Evolutionary conservation across 139 green algal genomes (phyloP).

Genomic region (Tetratostichococcus sp.): DNA sequence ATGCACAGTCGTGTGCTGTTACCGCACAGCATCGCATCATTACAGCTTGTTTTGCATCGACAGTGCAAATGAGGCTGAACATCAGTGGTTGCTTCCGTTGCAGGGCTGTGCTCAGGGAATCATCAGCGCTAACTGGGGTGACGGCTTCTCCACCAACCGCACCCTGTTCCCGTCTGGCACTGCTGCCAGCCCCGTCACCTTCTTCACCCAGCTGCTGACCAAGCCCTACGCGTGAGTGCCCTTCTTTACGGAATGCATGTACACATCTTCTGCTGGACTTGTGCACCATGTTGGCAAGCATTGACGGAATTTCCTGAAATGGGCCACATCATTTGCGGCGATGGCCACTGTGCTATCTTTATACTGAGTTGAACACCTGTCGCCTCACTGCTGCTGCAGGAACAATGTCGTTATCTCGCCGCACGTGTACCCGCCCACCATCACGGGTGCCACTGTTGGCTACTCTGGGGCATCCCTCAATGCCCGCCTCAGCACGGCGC

Average conservation of each 20-base stretch:
- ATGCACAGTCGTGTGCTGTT: too few relatives aligned
- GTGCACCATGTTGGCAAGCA: too few relatives aligned
- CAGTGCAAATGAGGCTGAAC: too few relatives aligned
- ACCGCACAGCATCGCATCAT: too few relatives aligned
- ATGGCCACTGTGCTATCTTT: too few relatives aligned
- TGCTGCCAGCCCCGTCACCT: constrained; percentile 34
- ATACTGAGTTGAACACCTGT: too few relatives aligned
- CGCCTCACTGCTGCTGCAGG: not conserved
- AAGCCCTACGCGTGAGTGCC: constrained; percentile 31
- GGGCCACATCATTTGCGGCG: too few relatives aligned
- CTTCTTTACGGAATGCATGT: too few relatives aligned
- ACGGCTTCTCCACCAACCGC: constrained; percentile 18
- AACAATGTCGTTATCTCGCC: constrained; percentile 34
- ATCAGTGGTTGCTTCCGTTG: too few relatives aligned
- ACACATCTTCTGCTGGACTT: too few relatives aligned
- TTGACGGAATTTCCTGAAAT: too few relatives aligned
- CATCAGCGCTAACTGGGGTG: constrained; percentile 26
- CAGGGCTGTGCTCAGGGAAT: constrained; percentile 16
- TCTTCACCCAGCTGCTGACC: constrained; percentile 37
- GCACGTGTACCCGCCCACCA: constrained; percentile 36
- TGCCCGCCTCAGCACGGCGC: constrained; percentile 17
- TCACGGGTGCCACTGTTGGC: constrained; percentile 5
- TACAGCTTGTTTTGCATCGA: too few relatives aligned
- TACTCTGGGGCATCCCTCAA: constrained; percentile 12
- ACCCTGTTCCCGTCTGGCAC: not conserved